A percentile compares a stretch with the other conserved stretches of the same genome.
These are phyloP conservation scores for Usnea hakonensis DNA, from an alignment of 495 filamentous ascomycete species.

Conservation along the genomic window DNA sequence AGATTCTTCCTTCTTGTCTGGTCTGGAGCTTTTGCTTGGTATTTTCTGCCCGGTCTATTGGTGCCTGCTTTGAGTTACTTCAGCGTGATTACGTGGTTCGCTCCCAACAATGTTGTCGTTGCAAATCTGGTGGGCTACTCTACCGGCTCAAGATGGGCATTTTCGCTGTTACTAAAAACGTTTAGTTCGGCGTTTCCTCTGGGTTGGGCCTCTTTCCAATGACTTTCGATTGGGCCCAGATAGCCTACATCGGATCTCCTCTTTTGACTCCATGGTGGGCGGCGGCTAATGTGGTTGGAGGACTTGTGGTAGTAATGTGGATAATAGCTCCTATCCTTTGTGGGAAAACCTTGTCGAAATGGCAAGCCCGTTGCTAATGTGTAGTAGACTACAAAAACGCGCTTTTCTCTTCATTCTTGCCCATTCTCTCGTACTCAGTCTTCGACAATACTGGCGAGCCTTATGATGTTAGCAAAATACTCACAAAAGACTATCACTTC, in stretches of 20 bases:
- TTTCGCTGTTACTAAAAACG: slow-evolving; percentile 7
- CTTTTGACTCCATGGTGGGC: slow-evolving; percentile 88
- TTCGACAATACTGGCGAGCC: slow-evolving; percentile 73
- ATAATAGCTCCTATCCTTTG: slow-evolving; percentile 71
- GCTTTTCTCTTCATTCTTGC: slow-evolving; percentile 73
- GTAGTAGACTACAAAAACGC: slow-evolving; percentile 58
- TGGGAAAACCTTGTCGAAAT: slow-evolving; percentile 28
- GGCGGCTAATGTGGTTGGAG: slow-evolving; percentile 78
- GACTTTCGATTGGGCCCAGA: slow-evolving; percentile 91
- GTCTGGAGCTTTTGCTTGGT: slow-evolving; percentile 58
- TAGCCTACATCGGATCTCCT: slow-evolving; percentile 84
- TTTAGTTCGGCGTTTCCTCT: slow-evolving; percentile 70
- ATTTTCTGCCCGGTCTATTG: slow-evolving; percentile 78
- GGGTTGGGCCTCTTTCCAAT: slow-evolving; percentile 78
- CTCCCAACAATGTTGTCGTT: slow-evolving; percentile 65
- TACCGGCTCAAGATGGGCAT: not conserved
- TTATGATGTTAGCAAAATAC: slow-evolving; percentile 68
- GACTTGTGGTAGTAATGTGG: slow-evolving; percentile 84
- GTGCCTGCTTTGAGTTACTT: slow-evolving; percentile 86
- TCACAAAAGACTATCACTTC: slow-evolving; percentile 64
- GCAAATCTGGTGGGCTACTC: slow-evolving; percentile 52
- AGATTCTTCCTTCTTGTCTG: slow-evolving; percentile 76
- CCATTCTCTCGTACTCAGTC: slow-evolving; percentile 61
- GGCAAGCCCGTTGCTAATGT: slow-evolving; percentile 2
- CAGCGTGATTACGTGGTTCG: slow-evolving; percentile 86